A percentile compares a stretch with the other conserved stretches of the same genome.
Conservation (phyloP, 1,139 yeast genomes). For the Pneumocystis oryctolagi region DNA sequence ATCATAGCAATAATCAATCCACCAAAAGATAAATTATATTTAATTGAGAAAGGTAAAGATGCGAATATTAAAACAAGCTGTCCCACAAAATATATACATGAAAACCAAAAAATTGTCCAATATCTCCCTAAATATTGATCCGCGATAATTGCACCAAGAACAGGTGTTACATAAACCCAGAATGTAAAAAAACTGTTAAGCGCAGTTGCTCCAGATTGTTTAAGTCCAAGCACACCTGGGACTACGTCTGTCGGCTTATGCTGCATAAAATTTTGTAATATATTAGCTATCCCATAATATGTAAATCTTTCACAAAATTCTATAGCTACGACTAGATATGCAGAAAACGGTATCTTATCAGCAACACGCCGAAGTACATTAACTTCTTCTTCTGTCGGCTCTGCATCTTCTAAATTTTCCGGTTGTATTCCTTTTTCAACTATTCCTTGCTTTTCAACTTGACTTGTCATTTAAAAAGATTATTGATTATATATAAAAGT, state of each 20-base stretch:
- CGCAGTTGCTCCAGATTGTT: conserved; percentile 56
- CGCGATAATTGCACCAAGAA: conserved; percentile 61
- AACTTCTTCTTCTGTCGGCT: conserved; percentile 33
- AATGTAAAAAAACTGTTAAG: conserved; percentile 64
- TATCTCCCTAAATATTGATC: conserved; percentile 64
- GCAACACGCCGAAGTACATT: conserved; percentile 32
- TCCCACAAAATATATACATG: conserved; percentile 47
- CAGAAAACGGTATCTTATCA: conserved; percentile 31
- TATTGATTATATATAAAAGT: no score
- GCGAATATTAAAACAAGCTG: conserved; percentile 50
- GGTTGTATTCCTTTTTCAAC: not conserved
- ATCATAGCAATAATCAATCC: conserved; percentile 46
- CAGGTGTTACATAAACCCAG: conserved; percentile 71
- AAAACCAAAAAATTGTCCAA: conserved; percentile 49
- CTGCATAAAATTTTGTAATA: conserved; percentile 41
- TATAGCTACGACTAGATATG: conserved; percentile 63
- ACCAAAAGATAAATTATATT: conserved; percentile 34
- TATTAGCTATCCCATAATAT: conserved; percentile 66
- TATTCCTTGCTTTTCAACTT: not conserved
- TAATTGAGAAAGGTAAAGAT: conserved; percentile 49
- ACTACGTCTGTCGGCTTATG: conserved; percentile 41
- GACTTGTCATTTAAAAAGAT: not conserved
- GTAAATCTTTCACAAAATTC: conserved; percentile 75
- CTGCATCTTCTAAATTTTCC: not conserved
- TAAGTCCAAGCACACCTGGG: conserved; percentile 46